phyloP scores from a whole-genome alignment of 192 early-diverging fungal genomes.

The Phlyctochytrium bullatum region DNA sequence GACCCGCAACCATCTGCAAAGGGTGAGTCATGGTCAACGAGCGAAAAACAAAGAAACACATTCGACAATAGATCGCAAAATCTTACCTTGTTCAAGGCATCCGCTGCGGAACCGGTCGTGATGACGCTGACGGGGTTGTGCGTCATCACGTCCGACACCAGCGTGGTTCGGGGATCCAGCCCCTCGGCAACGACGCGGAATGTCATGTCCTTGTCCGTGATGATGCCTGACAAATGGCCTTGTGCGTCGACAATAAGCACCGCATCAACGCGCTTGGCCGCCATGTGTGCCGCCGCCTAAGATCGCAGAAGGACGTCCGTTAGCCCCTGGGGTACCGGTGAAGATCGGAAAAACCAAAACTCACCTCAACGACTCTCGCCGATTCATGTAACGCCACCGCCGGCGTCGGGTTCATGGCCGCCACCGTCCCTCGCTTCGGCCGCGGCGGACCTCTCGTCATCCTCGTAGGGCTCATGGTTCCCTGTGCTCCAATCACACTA shows the following conservation, averaged over 20 bases:
- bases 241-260: slow-evolving; percentile 89
- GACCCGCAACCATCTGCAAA: slow-evolving; percentile 36
- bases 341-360: background rate
- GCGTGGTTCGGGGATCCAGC: slow-evolving; percentile 38
- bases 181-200: slow-evolving; percentile 87
- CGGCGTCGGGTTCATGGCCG: slow-evolving; percentile 23
- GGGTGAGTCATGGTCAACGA: too few species aligned
- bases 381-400: slow-evolving; percentile 19
- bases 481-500: background rate
- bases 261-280: slow-evolving; percentile 90
- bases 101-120: slow-evolving; percentile 24
- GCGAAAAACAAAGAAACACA: background rate
- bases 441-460: background rate
- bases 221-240: slow-evolving; percentile 87
- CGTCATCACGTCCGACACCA: slow-evolving; percentile 85
- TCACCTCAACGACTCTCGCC: slow-evolving; percentile 23
- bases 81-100: slow-evolving; percentile 42
- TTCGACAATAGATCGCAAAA: background rate
- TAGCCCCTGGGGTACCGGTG: too few species aligned
- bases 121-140: slow-evolving; percentile 88
- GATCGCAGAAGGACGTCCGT: background rate
- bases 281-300: slow-evolving; percentile 69
- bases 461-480: background rate
- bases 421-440: slow-evolving; percentile 18
- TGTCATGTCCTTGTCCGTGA: slow-evolving; percentile 96